Base-by-base conservation (phyloP, 1,284 basidiomycete genomes). In the Tilletiopsis washingtonensis region DNA sequence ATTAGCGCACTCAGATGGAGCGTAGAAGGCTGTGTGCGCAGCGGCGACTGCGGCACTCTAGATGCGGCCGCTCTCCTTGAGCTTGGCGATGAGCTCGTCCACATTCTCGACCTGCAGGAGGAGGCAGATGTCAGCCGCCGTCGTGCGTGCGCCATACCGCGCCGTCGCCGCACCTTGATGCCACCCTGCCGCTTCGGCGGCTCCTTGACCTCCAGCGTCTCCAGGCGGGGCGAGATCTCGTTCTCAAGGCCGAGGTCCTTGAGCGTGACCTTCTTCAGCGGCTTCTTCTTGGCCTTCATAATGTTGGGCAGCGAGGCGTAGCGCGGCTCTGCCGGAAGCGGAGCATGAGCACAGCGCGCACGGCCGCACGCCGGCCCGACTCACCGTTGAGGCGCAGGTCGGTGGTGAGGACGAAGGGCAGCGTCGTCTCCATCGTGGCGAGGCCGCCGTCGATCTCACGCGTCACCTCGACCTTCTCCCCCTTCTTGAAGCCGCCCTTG, bases 391-490 rank as follows among this genome's bases (percentile, higher is more conserved):
- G 57, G 49, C 91, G 81, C 45, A 98, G 75, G 76, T 98, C 93
- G 26, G 93, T 97, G 0, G 93, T 97, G 40, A 99, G 77, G 39
- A 98, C 80, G 43, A 90, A 77, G 24, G 94, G 93, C 57, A 98
- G 76, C 64, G 79, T 79, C 69, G 86, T 85, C 73, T 81, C 81
- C 23, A 99, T 76, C 67, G 88, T 85, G 74, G 94, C 85, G 45
- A 86, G 76, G 32, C 93, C 93, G 45, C 94, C 93, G 73, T 99
- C 93, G 61, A 98, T 88, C 77, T 99, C 94, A 53, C 91, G 78
- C 27, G 84, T 84, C 32, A 98, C 85, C 32, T 79, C 77, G 4
- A 83, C 87, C 60, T 81, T 79, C 61, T 83, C 84, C 57, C 80
- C 81, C 49, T 75, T 81, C 12, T 80, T 78, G 19, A 56, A 55